phyloP scores from a whole-genome alignment of 2,329 filamentous ascomycete species.

The Hymenoscyphus albidus region DNA sequence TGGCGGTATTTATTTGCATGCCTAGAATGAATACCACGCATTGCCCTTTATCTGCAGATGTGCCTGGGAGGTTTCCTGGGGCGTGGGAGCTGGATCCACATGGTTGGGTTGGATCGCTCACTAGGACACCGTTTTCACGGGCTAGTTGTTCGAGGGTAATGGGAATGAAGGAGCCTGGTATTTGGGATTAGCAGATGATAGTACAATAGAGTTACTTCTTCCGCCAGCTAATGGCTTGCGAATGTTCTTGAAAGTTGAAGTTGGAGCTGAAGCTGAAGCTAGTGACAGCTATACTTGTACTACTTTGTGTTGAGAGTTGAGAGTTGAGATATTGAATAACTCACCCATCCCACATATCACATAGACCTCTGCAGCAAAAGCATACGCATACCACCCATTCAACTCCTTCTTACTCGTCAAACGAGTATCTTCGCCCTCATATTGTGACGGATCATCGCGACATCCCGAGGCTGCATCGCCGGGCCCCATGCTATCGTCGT shows the following conservation, averaged over 20 bases:
- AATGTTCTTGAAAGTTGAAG: no score
- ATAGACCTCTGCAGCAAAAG: constrained; percentile 94
- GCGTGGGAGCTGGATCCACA: constrained; percentile 44
- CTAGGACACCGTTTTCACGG: constrained; percentile 82
- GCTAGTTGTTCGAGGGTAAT: constrained; percentile 93
- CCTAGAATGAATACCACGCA: constrained; percentile 83
- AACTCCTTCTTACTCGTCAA: constrained; percentile 85
- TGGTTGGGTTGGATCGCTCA: constrained; percentile 70
- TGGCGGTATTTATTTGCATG: constrained; percentile 87
- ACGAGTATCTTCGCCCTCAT: constrained; percentile 81
- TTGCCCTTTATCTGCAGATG: constrained; percentile 50
- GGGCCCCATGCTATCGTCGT: constrained; percentile 35
- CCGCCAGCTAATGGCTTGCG: no score
- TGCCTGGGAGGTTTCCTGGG: constrained; percentile 19
- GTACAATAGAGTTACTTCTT: neutral
- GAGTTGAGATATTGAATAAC: constrained; percentile 31
- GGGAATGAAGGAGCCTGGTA: constrained; percentile 82
- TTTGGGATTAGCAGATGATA: constrained; percentile 19
- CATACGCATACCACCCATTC: constrained; percentile 91
- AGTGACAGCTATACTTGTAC: neutral
- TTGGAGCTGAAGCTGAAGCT: no score
- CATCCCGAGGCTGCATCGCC: constrained; percentile 35
- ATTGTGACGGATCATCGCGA: constrained; percentile 44
- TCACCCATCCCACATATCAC: constrained; percentile 83
- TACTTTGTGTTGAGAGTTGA: neutral